phyloP scores from a whole-genome alignment of 768 basidiomycete species.

The Rhizopogon salebrosus region DNA sequence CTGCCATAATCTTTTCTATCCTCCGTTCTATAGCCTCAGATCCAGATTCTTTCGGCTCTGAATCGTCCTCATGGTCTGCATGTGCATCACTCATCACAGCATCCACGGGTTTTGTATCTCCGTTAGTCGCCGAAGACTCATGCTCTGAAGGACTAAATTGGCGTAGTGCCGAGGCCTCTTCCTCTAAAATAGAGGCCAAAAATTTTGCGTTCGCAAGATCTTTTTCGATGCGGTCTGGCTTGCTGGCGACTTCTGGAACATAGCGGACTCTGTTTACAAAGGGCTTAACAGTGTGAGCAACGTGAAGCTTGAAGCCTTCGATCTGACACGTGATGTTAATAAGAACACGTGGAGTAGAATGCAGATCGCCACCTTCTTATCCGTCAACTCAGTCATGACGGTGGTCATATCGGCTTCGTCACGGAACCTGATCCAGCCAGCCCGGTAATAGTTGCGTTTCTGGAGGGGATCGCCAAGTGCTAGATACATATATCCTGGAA shows the following conservation, averaged over 20 bases:
- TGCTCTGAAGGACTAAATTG: slow-evolving; percentile 26
- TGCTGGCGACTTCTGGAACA: slow-evolving; percentile 78
- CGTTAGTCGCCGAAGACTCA: slow-evolving; percentile 19
- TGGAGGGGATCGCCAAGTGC: slow-evolving; percentile 89
- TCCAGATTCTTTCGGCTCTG: slow-evolving; percentile 59
- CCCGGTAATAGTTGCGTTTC: slow-evolving; percentile 91
- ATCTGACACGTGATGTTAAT: slow-evolving; percentile 48
- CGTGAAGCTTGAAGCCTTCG: slow-evolving; percentile 91
- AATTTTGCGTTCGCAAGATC: slow-evolving; percentile 74
- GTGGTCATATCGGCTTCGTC: slow-evolving; percentile 79
- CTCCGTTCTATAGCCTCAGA: slow-evolving; percentile 77
- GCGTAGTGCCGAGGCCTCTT: slow-evolving; percentile 53
- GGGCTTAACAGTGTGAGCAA: slow-evolving; percentile 74
- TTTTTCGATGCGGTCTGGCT: slow-evolving; percentile 73
- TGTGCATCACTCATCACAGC: slow-evolving; percentile 24
- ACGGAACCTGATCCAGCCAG: slow-evolving; percentile 86
- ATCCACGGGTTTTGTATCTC: slow-evolving; percentile 25
- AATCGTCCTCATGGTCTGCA: slow-evolving; percentile 36
- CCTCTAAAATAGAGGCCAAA: slow-evolving; percentile 72
- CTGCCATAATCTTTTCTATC: slow-evolving; percentile 70
- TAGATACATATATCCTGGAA: slow-evolving; percentile 82
- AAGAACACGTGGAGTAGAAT: neutral
- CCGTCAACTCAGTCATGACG: slow-evolving; percentile 70
- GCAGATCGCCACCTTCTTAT: slow-evolving; percentile 65
- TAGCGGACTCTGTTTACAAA: slow-evolving; percentile 75